phyloP scores from a whole-genome alignment of 495 filamentous ascomycete species.

The Trichoderma virens region DNA sequence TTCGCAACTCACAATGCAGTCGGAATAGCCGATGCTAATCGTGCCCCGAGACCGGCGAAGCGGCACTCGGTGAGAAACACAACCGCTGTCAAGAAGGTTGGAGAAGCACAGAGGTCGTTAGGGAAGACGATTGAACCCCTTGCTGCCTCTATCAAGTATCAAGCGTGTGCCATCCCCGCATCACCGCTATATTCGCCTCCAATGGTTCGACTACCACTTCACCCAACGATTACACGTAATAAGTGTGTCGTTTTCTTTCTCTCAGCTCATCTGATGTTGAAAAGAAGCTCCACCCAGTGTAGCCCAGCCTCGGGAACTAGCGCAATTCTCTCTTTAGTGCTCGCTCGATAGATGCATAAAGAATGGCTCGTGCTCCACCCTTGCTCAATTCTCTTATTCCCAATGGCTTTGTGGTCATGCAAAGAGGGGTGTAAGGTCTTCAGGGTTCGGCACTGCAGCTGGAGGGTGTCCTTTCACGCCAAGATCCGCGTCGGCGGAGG shows the following conservation, averaged over 20 bases:
- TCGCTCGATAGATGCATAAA: background rate
- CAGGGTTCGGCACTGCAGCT: background rate
- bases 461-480: background rate
- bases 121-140: background rate
- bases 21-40: background rate
- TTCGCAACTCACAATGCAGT: background rate
- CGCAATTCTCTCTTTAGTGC: background rate
- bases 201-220: background rate
- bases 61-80: background rate
- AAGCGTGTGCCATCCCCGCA: background rate
- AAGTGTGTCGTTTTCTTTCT: background rate
- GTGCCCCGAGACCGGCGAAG: conserved; percentile 2
- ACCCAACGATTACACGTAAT: background rate
- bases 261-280: background rate
- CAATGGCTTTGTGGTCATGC: background rate
- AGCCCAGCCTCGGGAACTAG: conserved; percentile 1
- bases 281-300: background rate
- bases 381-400: background rate
- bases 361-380: background rate
- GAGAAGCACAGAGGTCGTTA: background rate
- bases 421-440: background rate
- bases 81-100: background rate
- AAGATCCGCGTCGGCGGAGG: background rate
- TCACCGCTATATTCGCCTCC: background rate
- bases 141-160: too few species aligned